These are phyloP conservation scores for Aspergillus eucalypticola DNA, from an alignment of 2,329 filamentous ascomycete species.

Conservation along the genomic window DNA sequence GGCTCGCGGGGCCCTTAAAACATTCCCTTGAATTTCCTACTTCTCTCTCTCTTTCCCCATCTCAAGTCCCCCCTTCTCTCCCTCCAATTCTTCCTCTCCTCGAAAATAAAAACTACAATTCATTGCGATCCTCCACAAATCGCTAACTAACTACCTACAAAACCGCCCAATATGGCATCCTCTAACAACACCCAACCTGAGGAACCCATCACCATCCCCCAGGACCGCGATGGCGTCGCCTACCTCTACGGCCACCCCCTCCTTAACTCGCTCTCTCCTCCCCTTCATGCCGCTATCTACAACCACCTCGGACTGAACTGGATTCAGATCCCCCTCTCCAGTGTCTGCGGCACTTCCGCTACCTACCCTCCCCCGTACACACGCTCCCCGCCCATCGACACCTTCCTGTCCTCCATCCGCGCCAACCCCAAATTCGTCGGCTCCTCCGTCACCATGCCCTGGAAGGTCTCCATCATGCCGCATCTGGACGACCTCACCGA, in stretches of 20 bases:
- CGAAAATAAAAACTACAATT: not conserved
- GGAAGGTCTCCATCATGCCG: slow-evolving; percentile 74
- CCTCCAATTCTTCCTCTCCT: not conserved
- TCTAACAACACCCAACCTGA: slow-evolving; percentile 21
- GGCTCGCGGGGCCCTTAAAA: not conserved
- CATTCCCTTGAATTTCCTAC: not conserved
- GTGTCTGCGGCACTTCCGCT: slow-evolving; percentile 29
- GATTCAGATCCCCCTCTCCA: slow-evolving; percentile 52
- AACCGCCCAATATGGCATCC: slow-evolving; percentile 25
- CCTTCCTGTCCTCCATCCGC: slow-evolving; percentile 37
- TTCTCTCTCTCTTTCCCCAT: not conserved
- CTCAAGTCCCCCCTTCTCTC: not conserved
- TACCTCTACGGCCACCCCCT: slow-evolving; percentile 60
- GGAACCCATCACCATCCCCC: slow-evolving; percentile 34
- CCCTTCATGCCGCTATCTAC: slow-evolving; percentile 58
- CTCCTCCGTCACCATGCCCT: slow-evolving; percentile 78
- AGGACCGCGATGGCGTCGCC: slow-evolving; percentile 50
- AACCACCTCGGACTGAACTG: slow-evolving; percentile 53
- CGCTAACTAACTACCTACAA: not conserved
- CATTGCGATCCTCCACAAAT: not conserved
- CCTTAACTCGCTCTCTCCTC: slow-evolving; percentile 57
- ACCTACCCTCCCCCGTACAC: slow-evolving; percentile 40
- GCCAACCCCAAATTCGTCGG: slow-evolving; percentile 53
- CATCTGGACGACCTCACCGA: slow-evolving; percentile 72
- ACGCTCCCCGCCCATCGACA: slow-evolving; percentile 36